phyloP scores from a whole-genome alignment of 441 rosid genomes.

The Eruca vesicaria region DNA sequence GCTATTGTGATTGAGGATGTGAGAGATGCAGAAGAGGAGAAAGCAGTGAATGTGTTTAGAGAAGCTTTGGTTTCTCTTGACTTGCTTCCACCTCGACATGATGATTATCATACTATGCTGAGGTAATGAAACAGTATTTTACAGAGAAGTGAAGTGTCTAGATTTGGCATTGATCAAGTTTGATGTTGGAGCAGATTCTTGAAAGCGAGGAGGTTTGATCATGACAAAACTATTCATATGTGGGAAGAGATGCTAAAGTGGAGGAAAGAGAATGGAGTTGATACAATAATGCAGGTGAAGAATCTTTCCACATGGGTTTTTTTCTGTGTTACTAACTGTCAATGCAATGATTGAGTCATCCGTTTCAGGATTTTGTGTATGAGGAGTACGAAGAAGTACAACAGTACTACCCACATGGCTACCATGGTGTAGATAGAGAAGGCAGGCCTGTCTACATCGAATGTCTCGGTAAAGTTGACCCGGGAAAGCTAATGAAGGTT shows the following conservation, averaged over 20 bases:
- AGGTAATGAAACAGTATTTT: constrained; percentile 43
- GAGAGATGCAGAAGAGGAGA: constrained; percentile 74
- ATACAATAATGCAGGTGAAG: constrained; percentile 77
- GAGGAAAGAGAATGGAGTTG: constrained; percentile 79
- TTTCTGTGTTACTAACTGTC: constrained; percentile 20
- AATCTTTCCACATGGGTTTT: constrained; percentile 20
- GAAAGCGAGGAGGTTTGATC: constrained; percentile 84
- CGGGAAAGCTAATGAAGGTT: constrained; percentile 67
- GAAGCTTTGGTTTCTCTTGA: constrained; percentile 57
- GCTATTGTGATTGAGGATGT: constrained; percentile 71
- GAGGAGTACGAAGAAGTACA: constrained; percentile 77
- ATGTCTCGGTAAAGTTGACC: constrained; percentile 74
- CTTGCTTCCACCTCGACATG: constrained; percentile 69
- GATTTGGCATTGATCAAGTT: not conserved
- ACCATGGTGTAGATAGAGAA: constrained; percentile 90
- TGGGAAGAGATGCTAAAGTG: constrained; percentile 95
- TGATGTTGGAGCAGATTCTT: constrained; percentile 56
- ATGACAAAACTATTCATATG: constrained; percentile 76
- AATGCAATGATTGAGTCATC: not conserved
- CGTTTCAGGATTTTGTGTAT: constrained; percentile 76
- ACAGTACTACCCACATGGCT: constrained; percentile 85
- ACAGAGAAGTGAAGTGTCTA: not conserved
- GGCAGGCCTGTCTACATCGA: constrained; percentile 89
- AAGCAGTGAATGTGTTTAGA: constrained; percentile 67
- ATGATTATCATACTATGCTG: constrained; percentile 86